These are phyloP conservation scores for Pseudophaeomoniella oleicola DNA, from an alignment of 2,329 filamentous ascomycete species.

Conservation along the genomic window DNA sequence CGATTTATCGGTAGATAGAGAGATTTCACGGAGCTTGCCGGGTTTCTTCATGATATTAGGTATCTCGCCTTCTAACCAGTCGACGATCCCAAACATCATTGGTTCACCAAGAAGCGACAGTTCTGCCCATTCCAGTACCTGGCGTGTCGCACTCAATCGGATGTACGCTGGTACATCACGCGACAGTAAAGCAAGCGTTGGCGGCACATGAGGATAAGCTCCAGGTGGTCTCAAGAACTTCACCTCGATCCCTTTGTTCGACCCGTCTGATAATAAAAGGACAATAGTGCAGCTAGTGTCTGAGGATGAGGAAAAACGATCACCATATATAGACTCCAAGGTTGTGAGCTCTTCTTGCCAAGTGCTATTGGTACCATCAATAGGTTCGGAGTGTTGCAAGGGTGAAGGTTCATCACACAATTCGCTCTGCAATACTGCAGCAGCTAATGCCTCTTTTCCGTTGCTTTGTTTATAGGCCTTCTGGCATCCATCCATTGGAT, in stretches of 20 bases:
- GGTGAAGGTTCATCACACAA: conserved; percentile 37
- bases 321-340: conserved; percentile 72
- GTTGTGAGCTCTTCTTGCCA: conserved; percentile 82
- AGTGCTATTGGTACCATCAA: conserved; percentile 30
- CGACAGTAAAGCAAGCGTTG: conserved; percentile 55
- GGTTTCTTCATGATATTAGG: conserved; percentile 72
- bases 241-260: conserved; percentile 24
- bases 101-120: conserved; percentile 64
- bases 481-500: conserved; percentile 69
- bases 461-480: conserved; percentile 56
- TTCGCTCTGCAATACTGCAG: conserved; percentile 61
- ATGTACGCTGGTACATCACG: conserved; percentile 76
- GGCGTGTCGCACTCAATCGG: conserved; percentile 71
- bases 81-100: conserved; percentile 79
- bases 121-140: conserved; percentile 56
- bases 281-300: conserved; percentile 5
- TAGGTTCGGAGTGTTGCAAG: conserved; percentile 4
- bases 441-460: conserved; percentile 62
- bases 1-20: neutral
- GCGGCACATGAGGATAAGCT: conserved; percentile 54
- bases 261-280: conserved; percentile 24
- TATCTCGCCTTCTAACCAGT: conserved; percentile 81
- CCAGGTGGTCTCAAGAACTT: conserved; percentile 56
- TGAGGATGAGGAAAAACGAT: conserved; percentile 42
- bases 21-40: conserved; percentile 70